Percentiles rank a stretch among this genome's conserved stretches.
These are phyloP conservation scores for Ceratonia siliqua DNA, from an alignment of 306 rosid species.

Conservation along the genomic window DNA sequence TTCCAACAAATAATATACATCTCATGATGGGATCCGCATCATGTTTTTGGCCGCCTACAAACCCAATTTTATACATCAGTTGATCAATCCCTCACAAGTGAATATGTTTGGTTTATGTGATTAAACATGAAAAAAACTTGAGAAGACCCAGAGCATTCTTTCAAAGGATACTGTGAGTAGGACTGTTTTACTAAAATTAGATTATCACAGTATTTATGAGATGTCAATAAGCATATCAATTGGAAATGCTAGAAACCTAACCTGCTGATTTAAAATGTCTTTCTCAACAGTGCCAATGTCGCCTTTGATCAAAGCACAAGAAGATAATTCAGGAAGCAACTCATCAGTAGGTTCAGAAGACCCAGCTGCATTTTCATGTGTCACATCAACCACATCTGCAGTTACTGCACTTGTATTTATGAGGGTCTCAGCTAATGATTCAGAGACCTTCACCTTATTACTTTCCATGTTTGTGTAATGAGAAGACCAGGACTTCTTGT, in stretches of 20 bases:
- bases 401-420: slow-evolving; percentile 37
- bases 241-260: slow-evolving; percentile 38
- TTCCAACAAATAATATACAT: too few relatives aligned
- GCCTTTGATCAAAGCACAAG: slow-evolving; percentile 33
- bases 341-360: slow-evolving; percentile 44
- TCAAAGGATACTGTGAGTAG: too few relatives aligned
- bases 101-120: too few relatives aligned
- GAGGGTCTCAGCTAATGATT: slow-evolving; percentile 32
- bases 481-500: slow-evolving; percentile 56
- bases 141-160: too few relatives aligned
- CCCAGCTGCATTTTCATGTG: slow-evolving; percentile 26
- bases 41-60: too few relatives aligned
- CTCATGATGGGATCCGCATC: too few relatives aligned
- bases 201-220: too few relatives aligned
- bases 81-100: too few relatives aligned
- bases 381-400: slow-evolving; percentile 35
- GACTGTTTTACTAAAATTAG: too few relatives aligned
- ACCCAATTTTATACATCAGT: background rate
- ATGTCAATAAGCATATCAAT: background rate
- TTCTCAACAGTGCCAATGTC: slow-evolving; percentile 31
- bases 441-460: slow-evolving; percentile 40
- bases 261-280: slow-evolving; percentile 54
- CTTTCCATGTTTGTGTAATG: slow-evolving; percentile 46
- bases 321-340: slow-evolving; percentile 45
- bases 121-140: too few relatives aligned